phyloP scores from a whole-genome alignment of 257 asterid genomes.

The Nicotiana paniculata region DNA sequence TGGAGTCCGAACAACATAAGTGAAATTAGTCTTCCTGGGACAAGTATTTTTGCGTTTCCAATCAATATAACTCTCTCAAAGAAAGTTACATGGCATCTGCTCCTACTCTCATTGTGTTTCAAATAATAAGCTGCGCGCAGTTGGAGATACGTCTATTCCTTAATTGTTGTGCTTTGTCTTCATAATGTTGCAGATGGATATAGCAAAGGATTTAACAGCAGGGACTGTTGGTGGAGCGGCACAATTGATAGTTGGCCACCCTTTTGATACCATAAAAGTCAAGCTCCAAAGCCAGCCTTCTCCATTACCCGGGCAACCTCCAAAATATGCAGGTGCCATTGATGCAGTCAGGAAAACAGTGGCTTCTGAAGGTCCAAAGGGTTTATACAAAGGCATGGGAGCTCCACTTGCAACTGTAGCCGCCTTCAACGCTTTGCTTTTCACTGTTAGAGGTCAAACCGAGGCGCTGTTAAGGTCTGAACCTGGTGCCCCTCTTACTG shows the following conservation, averaged over 20 bases:
- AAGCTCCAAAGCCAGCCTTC: constrained; percentile 96
- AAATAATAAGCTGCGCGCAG: not conserved
- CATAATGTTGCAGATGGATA: constrained; percentile 61
- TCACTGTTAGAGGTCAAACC: constrained; percentile 78
- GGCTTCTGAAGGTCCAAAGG: constrained; percentile 88
- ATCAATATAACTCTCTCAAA: not conserved
- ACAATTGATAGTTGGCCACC: constrained; percentile 85
- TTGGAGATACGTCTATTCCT: not conserved
- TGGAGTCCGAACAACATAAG: not conserved
- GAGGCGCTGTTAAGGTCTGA: constrained; percentile 66
- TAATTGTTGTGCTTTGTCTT: not conserved
- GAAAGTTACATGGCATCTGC: not conserved
- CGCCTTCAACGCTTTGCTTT: constrained; percentile 76
- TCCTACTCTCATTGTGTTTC: not conserved
- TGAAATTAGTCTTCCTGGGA: not conserved
- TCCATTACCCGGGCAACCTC: constrained; percentile 76
- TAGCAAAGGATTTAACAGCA: constrained; percentile 58
- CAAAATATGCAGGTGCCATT: constrained; percentile 69
- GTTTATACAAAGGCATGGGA: constrained; percentile 94
- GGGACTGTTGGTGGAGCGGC: constrained; percentile 94
- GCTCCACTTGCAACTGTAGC: constrained; percentile 92
- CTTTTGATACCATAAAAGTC: constrained; percentile 93
- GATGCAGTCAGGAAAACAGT: constrained; percentile 87
- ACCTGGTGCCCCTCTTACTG: constrained; percentile 63
- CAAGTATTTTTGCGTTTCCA: not conserved